phyloP scores from a whole-genome alignment of 2,329 filamentous ascomycete species.

The Microascus cirrosus region DNA sequence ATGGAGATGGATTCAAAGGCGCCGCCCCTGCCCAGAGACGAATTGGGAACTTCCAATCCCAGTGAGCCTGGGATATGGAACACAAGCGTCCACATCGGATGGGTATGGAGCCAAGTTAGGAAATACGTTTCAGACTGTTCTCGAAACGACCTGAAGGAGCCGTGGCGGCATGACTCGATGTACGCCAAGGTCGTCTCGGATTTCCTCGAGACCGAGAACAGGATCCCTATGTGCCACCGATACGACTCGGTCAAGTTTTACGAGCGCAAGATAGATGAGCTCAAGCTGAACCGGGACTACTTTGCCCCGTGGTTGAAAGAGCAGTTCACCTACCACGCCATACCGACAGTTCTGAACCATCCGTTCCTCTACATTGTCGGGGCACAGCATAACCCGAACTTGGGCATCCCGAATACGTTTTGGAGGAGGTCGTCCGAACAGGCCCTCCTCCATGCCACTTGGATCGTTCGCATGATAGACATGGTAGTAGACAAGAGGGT shows the following conservation, averaged over 20 bases:
- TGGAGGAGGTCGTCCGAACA: conserved; percentile 40
- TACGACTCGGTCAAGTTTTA: conserved; percentile 42
- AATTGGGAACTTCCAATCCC: conserved; percentile 23
- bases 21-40: conserved; percentile 30
- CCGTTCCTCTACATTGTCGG: conserved; percentile 41
- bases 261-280: conserved; percentile 32
- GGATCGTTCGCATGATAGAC: conserved; percentile 42
- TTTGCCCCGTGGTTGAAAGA: conserved; percentile 41
- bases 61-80: conserved; percentile 38
- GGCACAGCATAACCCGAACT: conserved; percentile 37
- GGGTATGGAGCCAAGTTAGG: conserved; percentile 36
- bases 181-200: conserved; percentile 38
- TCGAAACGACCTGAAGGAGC: conserved; percentile 30
- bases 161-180: conserved; percentile 39
- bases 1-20: conserved; percentile 18
- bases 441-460: conserved; percentile 38
- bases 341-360: conserved; percentile 38
- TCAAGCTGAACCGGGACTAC: conserved; percentile 31
- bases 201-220: conserved; percentile 37
- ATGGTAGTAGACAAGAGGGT: conserved; percentile 40
- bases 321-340: conserved; percentile 41
- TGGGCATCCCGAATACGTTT: conserved; percentile 41
- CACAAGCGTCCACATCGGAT: conserved; percentile 33
- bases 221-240: conserved; percentile 35
- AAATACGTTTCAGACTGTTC: conserved; percentile 36